Evolutionary conservation across 768 basidiomycete species (phyloP), one percentile per base, ranked within the genome.

Genomic region (Collybia sordida): DNA sequence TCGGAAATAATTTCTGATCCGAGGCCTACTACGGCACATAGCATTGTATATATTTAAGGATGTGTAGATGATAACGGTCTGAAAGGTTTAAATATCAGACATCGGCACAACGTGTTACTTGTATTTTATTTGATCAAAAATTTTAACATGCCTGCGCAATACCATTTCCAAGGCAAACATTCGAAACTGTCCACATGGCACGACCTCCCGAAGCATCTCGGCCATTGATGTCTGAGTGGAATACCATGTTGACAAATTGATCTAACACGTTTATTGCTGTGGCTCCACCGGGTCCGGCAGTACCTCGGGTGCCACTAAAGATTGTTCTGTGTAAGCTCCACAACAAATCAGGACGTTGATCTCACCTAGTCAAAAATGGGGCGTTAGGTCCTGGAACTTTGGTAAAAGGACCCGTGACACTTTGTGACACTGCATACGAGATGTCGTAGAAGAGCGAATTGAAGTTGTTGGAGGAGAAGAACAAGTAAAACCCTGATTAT

Each of bases 401-500:
- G 34, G 63, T 64, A 42, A 64, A 69, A 35, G 66, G 65, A 7
- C 65, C 68, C 1, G 63, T 54, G 31, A 64, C 58, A 37, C 47
- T 55, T 8, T 54, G 49, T 7, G 66, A 60, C 11, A 58, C 60
- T 7, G 66, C 68, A 34, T 69, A 69, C 34, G 57, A 54, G 5
- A 66, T 51, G 42, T 69, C 66, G 39, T 69, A 67, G 5, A 55
- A 41, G 11, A 52, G 42, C 15, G 53, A 53, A 25, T 58, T 53
- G 45, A 64, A 69, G 56, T 62, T 60, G 24, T 63, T 62, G 6
- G 63, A 65, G 43, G 56, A 60, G 58, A 66, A 69, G 49, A 65
- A 66, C 28, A 64, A 51, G 34, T 59, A 54, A 38, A 62, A 63
- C 23, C 59, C 55, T 39, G 28, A 35, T 19, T 57, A 52, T n/a